Evolutionary conservation across 352 stramenopile genomes (phyloP), one percentile per base, ranked within the genome.

Genomic region (Pythium plurisporium): DNA sequence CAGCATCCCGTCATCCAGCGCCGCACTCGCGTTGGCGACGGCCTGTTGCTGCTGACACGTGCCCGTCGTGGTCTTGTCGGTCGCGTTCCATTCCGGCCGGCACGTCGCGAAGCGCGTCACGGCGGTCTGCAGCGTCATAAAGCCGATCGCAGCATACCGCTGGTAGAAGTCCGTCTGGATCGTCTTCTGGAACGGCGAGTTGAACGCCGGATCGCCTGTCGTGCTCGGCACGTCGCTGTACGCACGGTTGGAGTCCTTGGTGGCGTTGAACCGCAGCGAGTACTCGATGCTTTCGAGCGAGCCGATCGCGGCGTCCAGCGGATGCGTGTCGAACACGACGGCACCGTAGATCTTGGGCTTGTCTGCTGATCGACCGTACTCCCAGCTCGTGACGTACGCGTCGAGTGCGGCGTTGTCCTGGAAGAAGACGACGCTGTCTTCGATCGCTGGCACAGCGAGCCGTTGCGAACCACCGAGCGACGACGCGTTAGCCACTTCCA

Each of bases 71-170:
- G 34, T 70, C 57, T 11, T 17, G 10, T 5, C 65, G 38, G 9
- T 36, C n/a, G n/a, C n/a, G n/a, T 92, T 59, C 79, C 82, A 91
- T 5, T 55, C 33, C 11, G 82, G 82, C 12, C 83, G 62, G 26
- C 82, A 91, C 55, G 85, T 87, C 23, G 89, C 54, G 29, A 91
- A 81, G 5, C 79, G 68, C 29, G 73, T 73, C 25, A 93, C 72
- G 0, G 72, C 50, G 0, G 83, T 93, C 50, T 93, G 83, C 3
- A 93, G 69, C 20, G 78, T 89, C 58, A 90, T 73, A 47, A 92
- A 92, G 5, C 82, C 82, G 10, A 59, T 63, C 12, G 70, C 84
- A n/a, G 76, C 40, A 47, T 92, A 90, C 15, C 63, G 44, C 25
- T 64, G 62, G 55, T 79, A 83, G 51, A 73, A 72, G 19, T 72